Conservation (phyloP, 495 filamentous ascomycete genomes). For the Apodospora peruviana region DNA sequence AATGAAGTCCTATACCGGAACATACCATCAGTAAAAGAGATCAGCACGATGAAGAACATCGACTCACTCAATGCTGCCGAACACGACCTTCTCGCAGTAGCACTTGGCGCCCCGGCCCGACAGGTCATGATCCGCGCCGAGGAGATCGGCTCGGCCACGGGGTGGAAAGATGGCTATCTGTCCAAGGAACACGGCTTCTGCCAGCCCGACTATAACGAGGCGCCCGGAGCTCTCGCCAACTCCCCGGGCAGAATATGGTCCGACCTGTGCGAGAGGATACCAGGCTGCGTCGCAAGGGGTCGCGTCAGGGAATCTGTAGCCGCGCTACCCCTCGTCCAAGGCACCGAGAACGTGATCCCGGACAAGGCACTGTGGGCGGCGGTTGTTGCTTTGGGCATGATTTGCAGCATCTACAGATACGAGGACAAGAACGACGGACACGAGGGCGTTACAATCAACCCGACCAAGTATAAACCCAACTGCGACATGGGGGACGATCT, state of each 20-base stretch:
- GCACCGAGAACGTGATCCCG: conserved; percentile 41
- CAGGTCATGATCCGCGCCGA: conserved; percentile 49
- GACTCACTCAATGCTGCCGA: conserved; percentile 40
- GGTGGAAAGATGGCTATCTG: conserved; percentile 51
- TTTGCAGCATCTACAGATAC: conserved; percentile 47
- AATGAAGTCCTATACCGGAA: conserved; percentile 32
- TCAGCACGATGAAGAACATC: conserved; percentile 30
- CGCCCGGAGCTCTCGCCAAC: conserved; percentile 39
- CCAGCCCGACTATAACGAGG: conserved; percentile 43
- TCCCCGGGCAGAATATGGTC: conserved; percentile 48
- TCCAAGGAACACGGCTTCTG: conserved; percentile 46
- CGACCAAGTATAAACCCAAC: conserved; percentile 27
- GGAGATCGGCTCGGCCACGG: conserved; percentile 43
- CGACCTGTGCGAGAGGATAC: conserved; percentile 49
- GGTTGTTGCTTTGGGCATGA: conserved; percentile 43
- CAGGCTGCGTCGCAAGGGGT: conserved; percentile 44
- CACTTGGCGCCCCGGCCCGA: conserved; percentile 46
- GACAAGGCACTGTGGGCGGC: conserved; percentile 49
- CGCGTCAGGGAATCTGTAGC: conserved; percentile 43
- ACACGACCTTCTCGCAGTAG: conserved; percentile 43
- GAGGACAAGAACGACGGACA: conserved; percentile 47
- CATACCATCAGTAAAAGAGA: conserved; percentile 24
- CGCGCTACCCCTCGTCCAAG: conserved; percentile 41
- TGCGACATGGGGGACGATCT: conserved; percentile 44
- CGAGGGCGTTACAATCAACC: conserved; percentile 38